Base-by-base conservation (phyloP, 179 eudicot species). In the Spinacia oleracea region DNA sequence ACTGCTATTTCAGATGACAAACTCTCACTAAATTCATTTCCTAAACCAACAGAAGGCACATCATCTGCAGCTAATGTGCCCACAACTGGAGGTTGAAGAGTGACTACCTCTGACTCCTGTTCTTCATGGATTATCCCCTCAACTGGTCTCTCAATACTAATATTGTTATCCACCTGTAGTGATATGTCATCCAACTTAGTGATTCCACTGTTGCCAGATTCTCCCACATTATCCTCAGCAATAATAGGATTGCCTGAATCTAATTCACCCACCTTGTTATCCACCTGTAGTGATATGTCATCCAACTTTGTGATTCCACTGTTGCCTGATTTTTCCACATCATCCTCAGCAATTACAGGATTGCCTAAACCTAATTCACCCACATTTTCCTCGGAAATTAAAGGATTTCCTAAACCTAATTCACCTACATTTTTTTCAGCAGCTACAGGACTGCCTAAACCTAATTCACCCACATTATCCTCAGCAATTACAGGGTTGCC, bases 1-100 rank as follows among this genome's bases (percentile, higher is more conserved):
- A 72, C 55, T 34, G 79, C 77, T 45, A 74, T 73, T 58, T 78
- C 89, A 83, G 85, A 46, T 6, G 79, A 70, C 81, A 82, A 68
- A 68, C 46, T 81, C 80, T 79, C 81, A 62, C 53, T 78, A 32
- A 71, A 46, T 31, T 69, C 48, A 8, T 78, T 78, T 53, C 76
- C 82, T 70, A 84, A 70, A 77, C 80, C 92, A 60, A 45, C 78
- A 70, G 73, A 38, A 80, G 82, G 77, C n/a, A 75, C 78, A 72
- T 81, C 77, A 64, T 70, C 71, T 53, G 79, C 74, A n/a, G 78
- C 58, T 12, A 74, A 74, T 9, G 68, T 45, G 35, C 77, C 84
- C 70, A 76, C 60, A 72, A 59, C 81, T 51, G 77, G 23, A 74
- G 72, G 31, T 65, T 42, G 81, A 75, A 76, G 86, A 75, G 60